Evolutionary conservation across 1,139 yeast species (phyloP).

Genomic region (Pichia sp.): DNA sequence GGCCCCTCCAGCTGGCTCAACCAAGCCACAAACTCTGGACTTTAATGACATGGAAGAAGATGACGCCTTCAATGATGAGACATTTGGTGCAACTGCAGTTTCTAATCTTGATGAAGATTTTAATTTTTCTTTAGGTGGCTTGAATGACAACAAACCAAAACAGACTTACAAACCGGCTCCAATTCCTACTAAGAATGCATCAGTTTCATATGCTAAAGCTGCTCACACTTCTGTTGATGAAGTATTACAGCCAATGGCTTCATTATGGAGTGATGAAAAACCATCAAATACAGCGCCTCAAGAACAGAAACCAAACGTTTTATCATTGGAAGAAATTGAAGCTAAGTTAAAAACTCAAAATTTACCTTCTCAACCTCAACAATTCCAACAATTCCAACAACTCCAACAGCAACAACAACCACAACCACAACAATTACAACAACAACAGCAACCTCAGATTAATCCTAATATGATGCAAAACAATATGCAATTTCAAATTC

Average conservation of each 20-base stretch:
- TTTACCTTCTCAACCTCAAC: conserved; percentile 17
- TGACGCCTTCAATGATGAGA: conserved; percentile 80
- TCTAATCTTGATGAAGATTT: conserved; percentile 62
- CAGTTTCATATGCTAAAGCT: conserved; percentile 52
- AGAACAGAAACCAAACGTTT: conserved; percentile 31
- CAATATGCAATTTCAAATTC: conserved; percentile 17
- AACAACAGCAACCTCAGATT: too few species aligned
- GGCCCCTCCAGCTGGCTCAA: conserved; percentile 31
- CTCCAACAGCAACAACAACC: conserved; percentile 23
- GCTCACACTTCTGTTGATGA: conserved; percentile 35
- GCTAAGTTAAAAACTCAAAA: conserved; percentile 45
- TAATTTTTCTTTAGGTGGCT: conserved; percentile 49
- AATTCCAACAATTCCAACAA: conserved; percentile 20
- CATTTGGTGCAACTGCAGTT: conserved; percentile 60
- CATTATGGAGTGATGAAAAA: conserved; percentile 47
- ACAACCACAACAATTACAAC: conserved; percentile 13
- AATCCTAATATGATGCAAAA: conserved; percentile 4
- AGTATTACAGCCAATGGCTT: conserved; percentile 59
- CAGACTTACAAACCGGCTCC: conserved; percentile 23
- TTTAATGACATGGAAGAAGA: conserved; percentile 77
- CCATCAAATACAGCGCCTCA: conserved; percentile 18
- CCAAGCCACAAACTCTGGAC: conserved; percentile 41
- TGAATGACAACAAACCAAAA: background rate
- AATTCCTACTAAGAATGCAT: conserved; percentile 8
- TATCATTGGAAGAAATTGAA: conserved; percentile 71